Evolutionary conservation across 108 stramenopile genomes (phyloP).

Genomic region (Cyclotella baltica): DNA sequence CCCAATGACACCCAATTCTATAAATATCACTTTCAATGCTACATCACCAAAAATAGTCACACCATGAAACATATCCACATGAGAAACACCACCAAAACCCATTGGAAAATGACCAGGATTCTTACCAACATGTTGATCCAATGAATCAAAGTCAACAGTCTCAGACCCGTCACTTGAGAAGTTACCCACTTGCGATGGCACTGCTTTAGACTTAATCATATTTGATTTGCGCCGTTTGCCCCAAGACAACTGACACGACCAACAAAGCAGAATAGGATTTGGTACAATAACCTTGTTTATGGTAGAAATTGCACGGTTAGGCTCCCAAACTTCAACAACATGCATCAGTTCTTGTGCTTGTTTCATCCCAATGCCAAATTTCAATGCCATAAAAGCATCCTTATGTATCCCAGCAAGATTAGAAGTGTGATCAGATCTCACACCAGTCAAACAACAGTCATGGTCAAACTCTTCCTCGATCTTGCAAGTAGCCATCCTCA

Average conservation of each 20-base stretch:
- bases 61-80: too few species aligned
- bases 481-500: not conserved
- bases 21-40: not conserved
- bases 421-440: conserved; percentile 12
- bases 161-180: not conserved
- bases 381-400: conserved; percentile 40
- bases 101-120: not conserved
- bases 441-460: not conserved
- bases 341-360: not conserved
- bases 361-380: conserved; percentile 26
- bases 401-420: conserved; percentile 43
- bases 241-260: too few species aligned
- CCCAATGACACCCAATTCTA: too few species aligned
- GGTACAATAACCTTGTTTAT: not conserved
- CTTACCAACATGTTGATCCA: not conserved
- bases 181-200: not conserved
- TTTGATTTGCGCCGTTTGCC: too few species aligned
- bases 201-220: not conserved
- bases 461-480: not conserved
- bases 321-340: not conserved
- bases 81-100: not conserved
- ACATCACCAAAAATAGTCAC: not conserved
- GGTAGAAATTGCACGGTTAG: not conserved
- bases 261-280: not conserved
- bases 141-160: not conserved